These are phyloP conservation scores for Hypomyces rosellus DNA, from an alignment of 2,329 filamentous ascomycete genomes.

Conservation along the genomic window DNA sequence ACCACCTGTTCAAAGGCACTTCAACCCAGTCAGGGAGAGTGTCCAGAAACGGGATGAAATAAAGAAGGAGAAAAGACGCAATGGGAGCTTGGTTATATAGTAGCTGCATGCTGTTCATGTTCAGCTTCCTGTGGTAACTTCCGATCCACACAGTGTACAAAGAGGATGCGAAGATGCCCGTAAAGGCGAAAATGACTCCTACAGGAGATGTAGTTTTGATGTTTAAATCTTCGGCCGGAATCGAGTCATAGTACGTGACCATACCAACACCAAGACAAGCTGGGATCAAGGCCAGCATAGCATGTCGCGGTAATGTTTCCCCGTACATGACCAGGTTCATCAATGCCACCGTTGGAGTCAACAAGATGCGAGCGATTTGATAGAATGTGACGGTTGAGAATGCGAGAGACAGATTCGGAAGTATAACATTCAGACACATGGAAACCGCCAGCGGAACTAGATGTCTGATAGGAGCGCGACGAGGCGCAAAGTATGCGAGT, in stretches of 20 bases:
- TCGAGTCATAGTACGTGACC: constrained; percentile 64
- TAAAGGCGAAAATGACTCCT: constrained; percentile 59
- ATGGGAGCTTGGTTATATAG: constrained; percentile 63
- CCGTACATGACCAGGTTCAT: constrained; percentile 60
- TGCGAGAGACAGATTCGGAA: constrained; percentile 61
- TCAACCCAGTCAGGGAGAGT: constrained; percentile 51
- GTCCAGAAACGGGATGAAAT: constrained; percentile 60
- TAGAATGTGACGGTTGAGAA: constrained; percentile 65
- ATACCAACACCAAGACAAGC: constrained; percentile 59
- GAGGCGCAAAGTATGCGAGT: constrained; percentile 53
- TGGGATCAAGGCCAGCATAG: constrained; percentile 50
- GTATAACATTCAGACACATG: constrained; percentile 64
- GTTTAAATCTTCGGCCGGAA: constrained; percentile 38
- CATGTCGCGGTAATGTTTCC: constrained; percentile 47
- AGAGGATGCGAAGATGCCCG: constrained; percentile 58
- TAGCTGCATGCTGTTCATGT: constrained; percentile 63
- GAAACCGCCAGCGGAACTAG: constrained; percentile 59
- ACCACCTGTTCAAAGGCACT: constrained; percentile 46
- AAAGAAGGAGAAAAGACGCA: constrained; percentile 56
- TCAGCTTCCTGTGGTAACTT: constrained; percentile 57
- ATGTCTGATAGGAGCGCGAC: constrained; percentile 46
- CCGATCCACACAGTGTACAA: constrained; percentile 65
- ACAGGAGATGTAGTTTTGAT: constrained; percentile 50
- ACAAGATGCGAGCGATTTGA: constrained; percentile 60
- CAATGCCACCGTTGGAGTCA: constrained; percentile 58